Conservation (phyloP, 2,329 filamentous ascomycete genomes). For the Colletotrichum agaves region DNA sequence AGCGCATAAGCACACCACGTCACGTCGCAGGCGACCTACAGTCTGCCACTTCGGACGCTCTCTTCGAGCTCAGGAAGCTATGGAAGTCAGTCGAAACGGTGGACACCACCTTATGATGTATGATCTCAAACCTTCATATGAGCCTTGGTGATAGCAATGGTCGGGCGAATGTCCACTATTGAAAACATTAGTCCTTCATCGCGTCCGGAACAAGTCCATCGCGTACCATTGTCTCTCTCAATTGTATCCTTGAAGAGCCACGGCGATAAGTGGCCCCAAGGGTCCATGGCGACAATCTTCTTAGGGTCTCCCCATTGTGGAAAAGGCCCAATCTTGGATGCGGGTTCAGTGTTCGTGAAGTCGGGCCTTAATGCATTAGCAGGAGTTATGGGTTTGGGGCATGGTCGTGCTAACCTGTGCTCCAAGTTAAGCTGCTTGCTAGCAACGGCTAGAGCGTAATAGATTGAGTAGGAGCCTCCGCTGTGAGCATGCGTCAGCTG, state of each 20-base stretch:
- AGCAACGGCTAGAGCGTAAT: constrained; percentile 92
- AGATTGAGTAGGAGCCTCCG: constrained; percentile 95
- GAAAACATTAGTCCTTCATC: neutral
- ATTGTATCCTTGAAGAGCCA: constrained; percentile 86
- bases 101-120: neutral
- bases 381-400: neutral
- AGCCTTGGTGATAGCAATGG: constrained; percentile 90
- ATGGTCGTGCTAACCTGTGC: constrained; percentile 65
- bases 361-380: constrained; percentile 57
- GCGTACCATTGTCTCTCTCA: constrained; percentile 74
- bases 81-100: constrained; percentile 17
- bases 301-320: constrained; percentile 88
- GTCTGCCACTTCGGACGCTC: constrained; percentile 81
- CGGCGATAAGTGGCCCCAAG: constrained; percentile 86
- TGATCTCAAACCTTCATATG: constrained; percentile 77
- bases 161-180: constrained; percentile 83
- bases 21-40: constrained; percentile 58
- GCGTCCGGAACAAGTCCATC: neutral
- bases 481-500: constrained; percentile 40
- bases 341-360: constrained; percentile 84
- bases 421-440: constrained; percentile 88
- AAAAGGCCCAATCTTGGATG: constrained; percentile 88
- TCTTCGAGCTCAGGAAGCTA: constrained; percentile 91
- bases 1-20: neutral
- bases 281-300: constrained; percentile 98